A percentile compares a stretch with the other conserved stretches of the same genome.
Evolutionary conservation across 2,329 filamentous ascomycete species (phyloP).

Genomic region (Fusarium xylarioides): DNA sequence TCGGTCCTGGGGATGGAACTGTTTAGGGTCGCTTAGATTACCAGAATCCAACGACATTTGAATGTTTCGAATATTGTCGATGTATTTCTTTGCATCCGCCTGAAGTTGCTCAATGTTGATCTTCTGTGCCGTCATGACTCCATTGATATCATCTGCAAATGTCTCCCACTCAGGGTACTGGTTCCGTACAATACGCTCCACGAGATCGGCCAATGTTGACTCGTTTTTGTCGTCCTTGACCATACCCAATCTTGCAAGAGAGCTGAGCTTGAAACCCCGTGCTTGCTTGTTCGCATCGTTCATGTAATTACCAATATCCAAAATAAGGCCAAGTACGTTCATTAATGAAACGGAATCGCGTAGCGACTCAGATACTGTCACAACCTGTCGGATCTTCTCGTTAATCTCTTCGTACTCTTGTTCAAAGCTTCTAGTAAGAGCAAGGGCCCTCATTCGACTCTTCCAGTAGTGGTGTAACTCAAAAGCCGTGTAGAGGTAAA

Average conservation of each 20-base stretch:
- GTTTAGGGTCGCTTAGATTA: constrained; percentile 94
- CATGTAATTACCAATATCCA: constrained; percentile 99
- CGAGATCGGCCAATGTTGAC: constrained; percentile 92
- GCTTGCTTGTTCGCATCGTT: constrained; percentile 99
- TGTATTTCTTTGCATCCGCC: constrained; percentile 87
- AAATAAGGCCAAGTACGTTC: constrained; percentile 93
- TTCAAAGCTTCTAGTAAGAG: constrained; percentile 85
- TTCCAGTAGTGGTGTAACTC: constrained; percentile 99
- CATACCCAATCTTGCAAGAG: constrained; percentile 91
- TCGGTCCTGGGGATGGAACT: constrained; percentile 97
- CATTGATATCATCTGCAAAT: constrained; percentile 84
- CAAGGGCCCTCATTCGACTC: constrained; percentile 90
- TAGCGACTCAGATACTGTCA: constrained; percentile 85
- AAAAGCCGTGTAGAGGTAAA: constrained; percentile 91
- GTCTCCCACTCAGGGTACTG: constrained; percentile 96
- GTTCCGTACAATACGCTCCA: constrained; percentile 94
- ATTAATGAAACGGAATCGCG: constrained; percentile 92
- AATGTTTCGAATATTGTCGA: constrained; percentile 93
- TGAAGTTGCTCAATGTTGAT: constrained; percentile 94
- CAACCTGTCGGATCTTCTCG: constrained; percentile 84
- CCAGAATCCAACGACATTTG: constrained; percentile 92
- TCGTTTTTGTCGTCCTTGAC: constrained; percentile 99
- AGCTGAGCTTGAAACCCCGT: constrained; percentile 96
- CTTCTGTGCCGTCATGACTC: constrained; percentile 83
- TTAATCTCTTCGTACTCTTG: constrained; percentile 91